Percentiles rank a stretch among this genome's conserved stretches.
Evolutionary conservation across 2,329 filamentous ascomycete genomes (phyloP).

Genomic region (Zymoseptoria pseudotritici): DNA sequence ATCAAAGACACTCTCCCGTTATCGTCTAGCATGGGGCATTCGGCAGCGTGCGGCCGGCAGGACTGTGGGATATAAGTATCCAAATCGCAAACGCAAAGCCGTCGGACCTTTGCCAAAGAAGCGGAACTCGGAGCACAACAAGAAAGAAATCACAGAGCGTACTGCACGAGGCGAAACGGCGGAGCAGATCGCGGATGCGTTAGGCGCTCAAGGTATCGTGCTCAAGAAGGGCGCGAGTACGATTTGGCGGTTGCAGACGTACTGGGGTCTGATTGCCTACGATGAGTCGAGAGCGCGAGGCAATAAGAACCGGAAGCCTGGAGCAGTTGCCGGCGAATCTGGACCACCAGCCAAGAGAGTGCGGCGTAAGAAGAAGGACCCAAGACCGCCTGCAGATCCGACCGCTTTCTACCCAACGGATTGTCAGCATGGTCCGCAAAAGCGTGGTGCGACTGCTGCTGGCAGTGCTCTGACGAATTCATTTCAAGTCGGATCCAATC

Average conservation of each 20-base stretch:
- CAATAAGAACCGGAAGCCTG: slow-evolving; percentile 7
- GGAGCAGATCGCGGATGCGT: slow-evolving; percentile 18
- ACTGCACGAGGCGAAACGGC: slow-evolving; percentile 19
- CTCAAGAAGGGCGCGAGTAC: slow-evolving; percentile 18
- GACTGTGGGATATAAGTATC: slow-evolving; percentile 1
- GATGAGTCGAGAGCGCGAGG: slow-evolving; percentile 19
- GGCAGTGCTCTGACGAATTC: neutral
- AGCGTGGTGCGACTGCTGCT: slow-evolving; percentile 2
- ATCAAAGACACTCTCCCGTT: slow-evolving; percentile 19
- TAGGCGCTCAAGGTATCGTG: slow-evolving; percentile 15
- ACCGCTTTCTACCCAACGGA: slow-evolving; percentile 14
- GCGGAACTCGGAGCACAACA: slow-evolving; percentile 12
- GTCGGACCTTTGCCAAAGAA: slow-evolving; percentile 4
- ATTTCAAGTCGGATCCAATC: neutral
- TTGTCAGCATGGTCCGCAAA: slow-evolving; percentile 20
- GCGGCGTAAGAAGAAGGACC: neutral
- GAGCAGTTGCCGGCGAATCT: neutral
- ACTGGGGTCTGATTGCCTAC: slow-evolving; percentile 19
- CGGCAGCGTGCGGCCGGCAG: slow-evolving; percentile 16
- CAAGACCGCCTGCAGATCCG: slow-evolving; percentile 9
- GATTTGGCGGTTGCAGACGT: slow-evolving; percentile 19
- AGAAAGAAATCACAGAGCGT: slow-evolving; percentile 16
- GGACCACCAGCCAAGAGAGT: neutral
- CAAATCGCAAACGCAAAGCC: slow-evolving; percentile 4
- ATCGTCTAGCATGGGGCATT: slow-evolving; percentile 20